Evolutionary conservation across 2,329 filamentous ascomycete genomes (phyloP), one percentile per base, ranked within the genome.

Genomic region (Botryosphaeria dothidea): DNA sequence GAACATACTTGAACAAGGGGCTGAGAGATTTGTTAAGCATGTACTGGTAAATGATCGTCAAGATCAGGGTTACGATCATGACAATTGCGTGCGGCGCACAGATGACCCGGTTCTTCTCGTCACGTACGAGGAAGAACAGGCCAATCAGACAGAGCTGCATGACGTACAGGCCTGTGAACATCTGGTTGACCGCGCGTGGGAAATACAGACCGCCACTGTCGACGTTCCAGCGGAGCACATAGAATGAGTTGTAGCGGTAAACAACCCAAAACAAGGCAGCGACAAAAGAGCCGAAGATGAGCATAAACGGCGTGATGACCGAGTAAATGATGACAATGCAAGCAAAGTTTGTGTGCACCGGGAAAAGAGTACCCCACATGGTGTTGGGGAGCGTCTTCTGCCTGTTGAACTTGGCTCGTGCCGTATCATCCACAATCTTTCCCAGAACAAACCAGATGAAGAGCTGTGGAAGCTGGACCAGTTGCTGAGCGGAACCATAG

Each of bases 191-290:
- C 0, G 95, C 95, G 38, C 90, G 87, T 0, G 95, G 95, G 72
- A 97, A 99, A 60, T 98, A 81, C 1, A 98, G 85, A 48, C 95
- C 95, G 45, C 95, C 95, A 0, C 94, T 99, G 77, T 99, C 95
- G 66, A 90, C 88, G 69, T 89, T 87, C 76, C 96, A 96, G 61
- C 93, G 91, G 27, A 89, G 96, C 66, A 99, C 93, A 72, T 97
- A 99, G 21, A 99, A 85, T 81, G 96, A 96, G 70, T 94, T 94
- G 79, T 98, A 98, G n/a, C 94, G 88, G 75, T 98, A 93, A 0
- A 95, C 94, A 49, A 97, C 84, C 93, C 93, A 99, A 68, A 98
- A 89, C 0, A 99, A 82, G 52, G 86, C 85, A 75, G 98, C 98
- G 0, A 94, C 97, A 75, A 98, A 88, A 71, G 97, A 88, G 70